Evolutionary conservation across 2,329 filamentous ascomycete genomes (phyloP).

Genomic region (Periconia macrospinosa): DNA sequence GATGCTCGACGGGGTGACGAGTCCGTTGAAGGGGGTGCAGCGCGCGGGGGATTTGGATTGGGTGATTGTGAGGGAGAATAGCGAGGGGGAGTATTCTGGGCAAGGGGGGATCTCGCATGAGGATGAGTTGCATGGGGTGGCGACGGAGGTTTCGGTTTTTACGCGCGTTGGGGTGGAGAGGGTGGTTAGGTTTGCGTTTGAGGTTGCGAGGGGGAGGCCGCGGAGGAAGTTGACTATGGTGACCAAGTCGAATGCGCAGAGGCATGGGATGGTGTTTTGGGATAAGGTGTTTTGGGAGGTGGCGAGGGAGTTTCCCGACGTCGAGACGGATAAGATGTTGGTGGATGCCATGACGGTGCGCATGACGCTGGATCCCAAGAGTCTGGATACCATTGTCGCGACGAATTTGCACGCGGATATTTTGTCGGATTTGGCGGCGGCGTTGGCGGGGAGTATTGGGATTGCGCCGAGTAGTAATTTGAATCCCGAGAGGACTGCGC

Average conservation of each 20-base stretch:
- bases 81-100: slow-evolving; percentile 9
- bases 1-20: slow-evolving; percentile 1
- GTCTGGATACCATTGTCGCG: slow-evolving; percentile 10
- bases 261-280: slow-evolving; percentile 9
- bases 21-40: slow-evolving; percentile 1
- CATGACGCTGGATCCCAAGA: slow-evolving; percentile 2
- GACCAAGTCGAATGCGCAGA: slow-evolving; percentile 10
- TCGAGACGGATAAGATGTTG: slow-evolving; percentile 7
- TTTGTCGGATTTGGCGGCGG: slow-evolving; percentile 9
- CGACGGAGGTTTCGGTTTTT: slow-evolving; percentile 6
- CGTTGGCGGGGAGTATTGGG: slow-evolving; percentile 10
- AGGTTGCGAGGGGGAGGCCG: slow-evolving; percentile 2
- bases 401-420: slow-evolving; percentile 14
- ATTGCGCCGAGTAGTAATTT: slow-evolving; percentile 11
- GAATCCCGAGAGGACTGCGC: slow-evolving; percentile 5
- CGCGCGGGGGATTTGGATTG: slow-evolving; percentile 9
- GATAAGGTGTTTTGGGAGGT: slow-evolving; percentile 1
- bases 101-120: slow-evolving; percentile 5
- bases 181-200: slow-evolving; percentile 3
- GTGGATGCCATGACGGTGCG: slow-evolving; percentile 10
- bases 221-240: slow-evolving; percentile 10
- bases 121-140: slow-evolving; percentile 2
- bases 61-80: slow-evolving; percentile 11
- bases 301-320: slow-evolving; percentile 1
- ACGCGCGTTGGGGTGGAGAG: slow-evolving; percentile 6